phyloP scores from a whole-genome alignment of 805 yeast genomes.

The Sugiyamaella chiloensis region DNA sequence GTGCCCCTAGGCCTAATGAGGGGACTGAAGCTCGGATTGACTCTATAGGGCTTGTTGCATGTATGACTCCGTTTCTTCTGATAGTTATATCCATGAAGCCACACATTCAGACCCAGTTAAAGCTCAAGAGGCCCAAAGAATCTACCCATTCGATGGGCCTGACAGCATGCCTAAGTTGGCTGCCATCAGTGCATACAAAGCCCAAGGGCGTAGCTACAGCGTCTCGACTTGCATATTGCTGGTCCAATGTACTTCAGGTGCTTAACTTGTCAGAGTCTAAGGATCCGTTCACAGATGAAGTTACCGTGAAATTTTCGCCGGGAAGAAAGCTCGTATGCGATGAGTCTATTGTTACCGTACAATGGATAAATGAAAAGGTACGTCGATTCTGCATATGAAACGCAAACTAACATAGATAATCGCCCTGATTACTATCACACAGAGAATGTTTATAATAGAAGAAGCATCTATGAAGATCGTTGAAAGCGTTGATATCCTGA shows the following conservation, averaged over 20 bases:
- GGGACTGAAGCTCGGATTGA: conserved; percentile 52
- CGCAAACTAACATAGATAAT: conserved; percentile 30
- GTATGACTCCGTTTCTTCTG: conserved; percentile 51
- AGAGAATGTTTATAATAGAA: conserved; percentile 43
- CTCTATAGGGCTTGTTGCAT: conserved; percentile 54
- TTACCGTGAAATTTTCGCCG: conserved; percentile 37
- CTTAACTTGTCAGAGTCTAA: conserved; percentile 43
- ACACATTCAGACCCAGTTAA: conserved; percentile 50
- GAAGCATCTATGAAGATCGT: conserved; percentile 39
- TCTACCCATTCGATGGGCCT: conserved; percentile 32
- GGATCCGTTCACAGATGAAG: conserved; percentile 28
- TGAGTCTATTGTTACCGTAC: conserved; percentile 51
- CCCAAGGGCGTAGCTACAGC: background rate
- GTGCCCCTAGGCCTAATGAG: conserved; percentile 59
- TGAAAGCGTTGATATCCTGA: conserved; percentile 38
- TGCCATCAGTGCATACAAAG: conserved; percentile 44
- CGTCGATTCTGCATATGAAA: conserved; percentile 7
- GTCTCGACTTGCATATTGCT: conserved; percentile 57
- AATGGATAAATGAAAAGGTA: conserved; percentile 50
- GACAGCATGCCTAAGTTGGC: conserved; percentile 59
- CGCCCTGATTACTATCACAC: conserved; percentile 44
- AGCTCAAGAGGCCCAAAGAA: conserved; percentile 46
- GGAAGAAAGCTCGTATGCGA: conserved; percentile 43
- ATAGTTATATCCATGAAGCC: conserved; percentile 55
- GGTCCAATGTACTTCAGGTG: conserved; percentile 60